Evolutionary conservation across 2,329 filamentous ascomycete species (phyloP).

Genomic region (Penicillium nordicum): DNA sequence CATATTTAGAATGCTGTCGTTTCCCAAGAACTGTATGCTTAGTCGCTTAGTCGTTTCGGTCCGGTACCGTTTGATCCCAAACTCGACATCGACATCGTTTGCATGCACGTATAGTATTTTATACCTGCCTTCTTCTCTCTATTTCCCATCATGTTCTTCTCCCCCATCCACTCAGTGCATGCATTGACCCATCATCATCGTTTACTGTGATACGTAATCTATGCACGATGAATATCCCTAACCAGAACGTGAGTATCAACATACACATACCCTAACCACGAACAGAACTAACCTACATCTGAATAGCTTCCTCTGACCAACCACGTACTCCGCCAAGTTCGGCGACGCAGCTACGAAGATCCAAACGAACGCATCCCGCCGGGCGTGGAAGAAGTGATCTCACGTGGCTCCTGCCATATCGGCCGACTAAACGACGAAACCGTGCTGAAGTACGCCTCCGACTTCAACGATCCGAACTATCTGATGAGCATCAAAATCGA

Average conservation of each 20-base stretch:
- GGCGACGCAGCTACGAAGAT: background rate
- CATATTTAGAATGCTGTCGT: background rate
- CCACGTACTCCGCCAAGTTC: background rate
- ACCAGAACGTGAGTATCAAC: background rate
- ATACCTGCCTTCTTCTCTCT: background rate
- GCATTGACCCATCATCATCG: background rate
- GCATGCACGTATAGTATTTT: background rate
- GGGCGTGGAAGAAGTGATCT: constrained; percentile 13
- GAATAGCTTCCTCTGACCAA: background rate
- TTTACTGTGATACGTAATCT: background rate
- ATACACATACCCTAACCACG: background rate
- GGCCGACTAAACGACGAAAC: constrained; percentile 5
- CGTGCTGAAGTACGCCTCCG: constrained; percentile 16
- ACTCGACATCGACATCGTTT: background rate
- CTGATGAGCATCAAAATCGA: constrained; percentile 8
- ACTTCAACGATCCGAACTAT: background rate
- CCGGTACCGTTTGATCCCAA: too few relatives aligned
- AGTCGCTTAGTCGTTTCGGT: background rate
- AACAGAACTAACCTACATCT: background rate
- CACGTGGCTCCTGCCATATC: constrained; percentile 8
- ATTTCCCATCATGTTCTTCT: too few relatives aligned
- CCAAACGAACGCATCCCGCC: constrained; percentile 8
- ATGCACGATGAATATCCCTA: background rate
- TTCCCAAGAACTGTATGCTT: background rate
- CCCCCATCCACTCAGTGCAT: background rate